Evolutionary conservation across 2,329 filamentous ascomycete species (phyloP), one percentile per base, ranked within the genome.

Genomic region (Magnaporthiopsis rhizophila): DNA sequence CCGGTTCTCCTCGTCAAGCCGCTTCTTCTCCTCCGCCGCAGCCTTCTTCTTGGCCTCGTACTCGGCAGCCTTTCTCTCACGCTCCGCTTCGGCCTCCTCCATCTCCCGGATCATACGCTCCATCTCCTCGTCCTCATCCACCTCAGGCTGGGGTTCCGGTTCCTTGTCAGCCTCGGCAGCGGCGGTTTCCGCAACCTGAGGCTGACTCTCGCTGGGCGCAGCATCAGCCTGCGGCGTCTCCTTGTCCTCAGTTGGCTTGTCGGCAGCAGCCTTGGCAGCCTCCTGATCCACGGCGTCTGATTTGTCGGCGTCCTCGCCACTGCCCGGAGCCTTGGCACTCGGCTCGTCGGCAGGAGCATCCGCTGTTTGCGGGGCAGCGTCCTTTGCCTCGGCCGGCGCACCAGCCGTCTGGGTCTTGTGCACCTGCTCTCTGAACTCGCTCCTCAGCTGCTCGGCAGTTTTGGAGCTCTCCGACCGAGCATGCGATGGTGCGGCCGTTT

Each of bases 351-450:
- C 34, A 45, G 59, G 11, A 61, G 59, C n/a, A 36, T 61, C 59
- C n/a, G 32, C 59, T 18, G 59, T 9, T n/a, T 45, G 34, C 1
- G 15, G 73, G 69, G 59, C 32, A 26, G 34, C 13, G 3, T 61
- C 70, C 11, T 71, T 72, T 18, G 66, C 64, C 62, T 75, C 73
- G 11, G 32, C 61, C 1, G 65, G 64, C n/a, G 61, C 53, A 18
- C 63, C 65, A 18, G 67, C 64, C 4, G 26, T 53, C 45, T 53
- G 45, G 3, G 62, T 58, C 72, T 88, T 86, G 66, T 83, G 84
- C 72, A 96, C 88, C 73, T 91, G 89, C 74, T 90, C 87, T 75
- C 89, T 89, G 72, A 93, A 90, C 77, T 96, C 92, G 68, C 91
- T 86, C 65, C 89, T 88, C 67, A 91, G 91, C 77, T 97, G 90